Evolutionary conservation across 257 asterid genomes (phyloP).

Genomic region (Echites panduratus): DNA sequence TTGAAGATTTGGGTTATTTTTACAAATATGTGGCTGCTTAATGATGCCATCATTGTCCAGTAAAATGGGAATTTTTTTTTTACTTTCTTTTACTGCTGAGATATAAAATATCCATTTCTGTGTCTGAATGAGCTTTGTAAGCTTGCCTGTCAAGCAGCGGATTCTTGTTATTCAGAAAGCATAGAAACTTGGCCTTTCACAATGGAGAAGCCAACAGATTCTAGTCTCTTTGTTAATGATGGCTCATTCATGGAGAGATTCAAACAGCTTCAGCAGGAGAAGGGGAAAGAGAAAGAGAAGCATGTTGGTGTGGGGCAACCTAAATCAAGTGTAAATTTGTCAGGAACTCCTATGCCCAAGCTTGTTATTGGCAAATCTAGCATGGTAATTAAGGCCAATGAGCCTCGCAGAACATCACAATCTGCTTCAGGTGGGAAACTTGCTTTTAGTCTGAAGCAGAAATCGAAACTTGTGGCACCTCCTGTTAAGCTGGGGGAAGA

Average conservation of each 20-base stretch:
- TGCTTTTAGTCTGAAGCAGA: conserved; percentile 89
- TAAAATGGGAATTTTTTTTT: not conserved
- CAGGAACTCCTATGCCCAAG: conserved; percentile 56
- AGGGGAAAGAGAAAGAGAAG: conserved; percentile 49
- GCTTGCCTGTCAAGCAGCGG: conserved; percentile 75
- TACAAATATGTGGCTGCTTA: not conserved
- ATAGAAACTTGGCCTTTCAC: conserved; percentile 32
- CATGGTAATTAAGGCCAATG: conserved; percentile 38
- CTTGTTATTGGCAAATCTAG: conserved; percentile 47
- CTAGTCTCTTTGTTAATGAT: conserved; percentile 75
- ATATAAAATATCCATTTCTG: conserved; percentile 22
- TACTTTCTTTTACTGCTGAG: conserved; percentile 14
- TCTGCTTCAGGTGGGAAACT: conserved; percentile 67
- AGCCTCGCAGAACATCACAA: conserved; percentile 34
- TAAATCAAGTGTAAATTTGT: conserved; percentile 35
- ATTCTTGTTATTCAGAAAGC: conserved; percentile 33
- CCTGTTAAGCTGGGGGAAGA: conserved; percentile 72
- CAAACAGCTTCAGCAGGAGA: conserved; percentile 80
- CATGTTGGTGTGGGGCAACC: conserved; percentile 30
- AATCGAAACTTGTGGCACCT: conserved; percentile 64
- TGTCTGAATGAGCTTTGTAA: conserved; percentile 45
- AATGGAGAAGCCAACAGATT: conserved; percentile 67
- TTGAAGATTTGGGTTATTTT: not conserved
- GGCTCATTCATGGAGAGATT: conserved; percentile 98
- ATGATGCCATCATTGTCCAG: not conserved